Base-by-base conservation (phyloP, 75 land plant species). In the Selaginella tamariscina region DNA sequence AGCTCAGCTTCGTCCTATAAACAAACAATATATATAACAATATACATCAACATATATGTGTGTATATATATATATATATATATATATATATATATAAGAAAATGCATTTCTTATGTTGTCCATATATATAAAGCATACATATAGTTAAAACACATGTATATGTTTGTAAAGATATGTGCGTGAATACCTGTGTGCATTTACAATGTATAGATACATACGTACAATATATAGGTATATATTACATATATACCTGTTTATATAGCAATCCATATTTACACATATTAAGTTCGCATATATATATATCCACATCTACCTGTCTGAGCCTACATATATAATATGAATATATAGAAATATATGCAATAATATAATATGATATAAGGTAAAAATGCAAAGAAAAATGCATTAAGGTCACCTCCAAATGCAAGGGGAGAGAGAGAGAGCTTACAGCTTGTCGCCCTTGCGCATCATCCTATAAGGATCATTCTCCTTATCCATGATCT, bases 1-100 rank as follows among this genome's bases (percentile, higher is more conserved):
- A 70, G 70, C 83, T 82, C 8, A 94, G 77, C 56, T 75, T 87
- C 59, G 96, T 87, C 68, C 97, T 91, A 68, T 24, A 67, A 56
- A 31, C 20, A 26, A 59, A 15, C 49, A 39, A 5, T 5, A 39
- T 5, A 39, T 5, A 39, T n/a, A n/a, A n/a, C n/a, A n/a, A n/a
- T n/a, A n/a, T n/a, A n/a, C n/a, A n/a, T n/a, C n/a, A n/a, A n/a
- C n/a, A n/a, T n/a, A n/a, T n/a, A n/a, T n/a, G n/a, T n/a, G n/a
- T n/a, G n/a, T n/a, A n/a, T n/a, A n/a, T n/a, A n/a, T n/a, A n/a
- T n/a, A n/a, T n/a, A n/a, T 49, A 20, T 20, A 11, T 49, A 49
- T 49, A 20, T 49, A 20, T 11, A 49, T 49, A 49, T 49, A 11
- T 49, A 11, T 11, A 49, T 49, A 20, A 20, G 11, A 20, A 20